A percentile compares a stretch with the other conserved stretches of the same genome.
phyloP scores from a whole-genome alignment of 176 grass and related monocot genomes.

The Tuctoria greenei region DNA sequence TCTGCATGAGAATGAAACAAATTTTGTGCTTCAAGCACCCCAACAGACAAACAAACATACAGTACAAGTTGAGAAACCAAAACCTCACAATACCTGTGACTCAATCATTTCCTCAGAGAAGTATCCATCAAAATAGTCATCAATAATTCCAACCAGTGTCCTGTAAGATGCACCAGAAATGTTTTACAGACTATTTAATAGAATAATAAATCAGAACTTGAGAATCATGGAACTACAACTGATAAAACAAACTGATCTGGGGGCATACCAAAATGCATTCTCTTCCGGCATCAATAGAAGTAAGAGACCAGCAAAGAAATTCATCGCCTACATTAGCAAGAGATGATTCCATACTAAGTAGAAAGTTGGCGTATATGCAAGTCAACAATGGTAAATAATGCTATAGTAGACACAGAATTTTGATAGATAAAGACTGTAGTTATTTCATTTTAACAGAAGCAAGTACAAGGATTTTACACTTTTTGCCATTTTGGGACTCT shows the following conservation, averaged over 20 bases:
- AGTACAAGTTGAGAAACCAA: neutral
- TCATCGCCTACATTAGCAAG: conserved; percentile 79
- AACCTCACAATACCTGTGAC: conserved; percentile 61
- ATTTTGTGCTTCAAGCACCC: conserved; percentile 19
- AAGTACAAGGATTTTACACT: conserved; percentile 7
- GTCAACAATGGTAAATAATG: neutral
- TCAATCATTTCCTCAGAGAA: conserved; percentile 99
- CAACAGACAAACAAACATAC: conserved; percentile 22
- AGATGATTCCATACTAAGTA: conserved; percentile 27
- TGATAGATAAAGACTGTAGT: conserved; percentile 16
- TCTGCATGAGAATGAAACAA: conserved; percentile 13
- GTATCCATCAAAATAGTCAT: conserved; percentile 97
- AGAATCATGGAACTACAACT: neutral
- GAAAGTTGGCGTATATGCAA: conserved; percentile 23
- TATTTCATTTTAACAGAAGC: conserved; percentile 14
- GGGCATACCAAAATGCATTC: conserved; percentile 94
- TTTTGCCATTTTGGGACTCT: neutral
- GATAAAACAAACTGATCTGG: conserved; percentile 23
- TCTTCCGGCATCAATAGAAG: conserved; percentile 97
- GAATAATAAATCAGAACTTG: conserved; percentile 27
- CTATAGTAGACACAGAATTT: neutral
- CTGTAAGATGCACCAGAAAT: conserved; percentile 50
- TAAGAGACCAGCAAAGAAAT: conserved; percentile 96
- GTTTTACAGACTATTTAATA: conserved; percentile 35
- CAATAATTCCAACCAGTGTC: conserved; percentile 92